These are phyloP conservation scores for Straminergon stramineum DNA, from an alignment of 225 moss, liverwort and hornwort species.

Conservation along the genomic window DNA sequence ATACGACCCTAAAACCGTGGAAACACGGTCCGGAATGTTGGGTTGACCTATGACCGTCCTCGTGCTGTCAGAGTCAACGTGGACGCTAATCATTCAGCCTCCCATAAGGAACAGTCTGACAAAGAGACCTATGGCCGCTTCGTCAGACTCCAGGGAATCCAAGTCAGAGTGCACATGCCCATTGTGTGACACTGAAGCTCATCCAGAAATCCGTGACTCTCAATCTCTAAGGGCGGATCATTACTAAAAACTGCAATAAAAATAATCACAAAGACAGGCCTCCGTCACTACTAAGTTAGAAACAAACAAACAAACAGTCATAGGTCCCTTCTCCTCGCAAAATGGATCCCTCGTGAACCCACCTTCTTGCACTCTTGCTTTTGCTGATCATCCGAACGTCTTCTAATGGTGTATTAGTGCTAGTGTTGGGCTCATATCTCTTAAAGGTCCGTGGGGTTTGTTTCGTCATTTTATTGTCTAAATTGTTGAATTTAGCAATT, in stretches of 20 bases:
- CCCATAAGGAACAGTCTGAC: background rate
- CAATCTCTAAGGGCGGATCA: background rate
- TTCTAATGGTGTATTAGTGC: background rate
- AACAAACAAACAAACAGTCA: background rate
- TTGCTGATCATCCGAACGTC: background rate
- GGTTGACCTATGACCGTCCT: background rate
- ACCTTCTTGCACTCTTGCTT: background rate
- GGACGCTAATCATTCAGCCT: background rate
- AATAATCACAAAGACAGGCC: background rate
- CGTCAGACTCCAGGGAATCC: constrained; percentile 4
- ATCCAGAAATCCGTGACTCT: background rate
- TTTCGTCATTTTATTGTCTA: too few species aligned
- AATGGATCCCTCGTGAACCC: background rate
- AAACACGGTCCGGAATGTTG: background rate
- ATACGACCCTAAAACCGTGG: background rate
- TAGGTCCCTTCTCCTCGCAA: background rate
- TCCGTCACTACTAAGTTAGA: too few species aligned
- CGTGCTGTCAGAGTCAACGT: background rate
- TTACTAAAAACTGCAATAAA: background rate
- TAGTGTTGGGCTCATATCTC: background rate
- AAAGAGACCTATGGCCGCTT: background rate
- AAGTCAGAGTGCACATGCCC: constrained; percentile 3
- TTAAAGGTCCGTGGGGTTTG: background rate
- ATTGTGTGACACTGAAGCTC: background rate
- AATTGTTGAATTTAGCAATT: background rate